Conservation (phyloP, 352 stramenopile genomes). For the Pythium aristosporum region DNA sequence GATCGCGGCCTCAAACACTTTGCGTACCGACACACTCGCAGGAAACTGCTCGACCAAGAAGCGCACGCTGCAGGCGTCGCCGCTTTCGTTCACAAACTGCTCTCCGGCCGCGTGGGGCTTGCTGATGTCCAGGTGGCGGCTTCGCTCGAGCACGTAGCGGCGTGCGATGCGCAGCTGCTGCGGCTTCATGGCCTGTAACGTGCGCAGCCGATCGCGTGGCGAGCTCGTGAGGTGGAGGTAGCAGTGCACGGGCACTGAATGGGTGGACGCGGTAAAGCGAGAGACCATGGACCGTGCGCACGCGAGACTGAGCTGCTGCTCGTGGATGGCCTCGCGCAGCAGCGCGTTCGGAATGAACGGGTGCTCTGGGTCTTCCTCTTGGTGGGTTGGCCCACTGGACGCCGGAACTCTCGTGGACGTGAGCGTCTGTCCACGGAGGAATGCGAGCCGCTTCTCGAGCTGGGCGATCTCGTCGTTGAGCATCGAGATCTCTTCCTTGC, state of each 20-base stretch:
- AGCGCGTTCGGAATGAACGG: slow-evolving; percentile 27
- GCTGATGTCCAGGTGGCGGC: slow-evolving; percentile 38
- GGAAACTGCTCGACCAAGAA: slow-evolving; percentile 32
- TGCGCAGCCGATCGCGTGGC: slow-evolving; percentile 27
- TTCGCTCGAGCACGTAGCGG: slow-evolving; percentile 44
- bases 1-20: slow-evolving; percentile 15
- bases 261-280: slow-evolving; percentile 25
- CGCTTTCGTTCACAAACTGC: slow-evolving; percentile 42
- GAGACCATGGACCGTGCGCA: slow-evolving; percentile 34
- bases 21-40: not conserved
- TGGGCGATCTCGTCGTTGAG: slow-evolving; percentile 15
- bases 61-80: slow-evolving; percentile 41
- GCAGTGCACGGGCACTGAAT: slow-evolving; percentile 21
- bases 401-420: not conserved
- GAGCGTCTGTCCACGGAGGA: slow-evolving; percentile 16
- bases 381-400: too few relatives aligned
- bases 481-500: slow-evolving; percentile 20
- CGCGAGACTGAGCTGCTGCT: slow-evolving; percentile 38
- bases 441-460: slow-evolving; percentile 19
- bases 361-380: slow-evolving; percentile 1
- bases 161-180: slow-evolving; percentile 39
- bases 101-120: slow-evolving; percentile 37
- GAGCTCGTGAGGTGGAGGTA: slow-evolving; percentile 46
- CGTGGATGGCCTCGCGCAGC: slow-evolving; percentile 29
- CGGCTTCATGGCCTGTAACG: slow-evolving; percentile 33